Evolutionary conservation across 208 protist species (phyloP).

Genomic region (Novymonas esmeraldas): DNA sequence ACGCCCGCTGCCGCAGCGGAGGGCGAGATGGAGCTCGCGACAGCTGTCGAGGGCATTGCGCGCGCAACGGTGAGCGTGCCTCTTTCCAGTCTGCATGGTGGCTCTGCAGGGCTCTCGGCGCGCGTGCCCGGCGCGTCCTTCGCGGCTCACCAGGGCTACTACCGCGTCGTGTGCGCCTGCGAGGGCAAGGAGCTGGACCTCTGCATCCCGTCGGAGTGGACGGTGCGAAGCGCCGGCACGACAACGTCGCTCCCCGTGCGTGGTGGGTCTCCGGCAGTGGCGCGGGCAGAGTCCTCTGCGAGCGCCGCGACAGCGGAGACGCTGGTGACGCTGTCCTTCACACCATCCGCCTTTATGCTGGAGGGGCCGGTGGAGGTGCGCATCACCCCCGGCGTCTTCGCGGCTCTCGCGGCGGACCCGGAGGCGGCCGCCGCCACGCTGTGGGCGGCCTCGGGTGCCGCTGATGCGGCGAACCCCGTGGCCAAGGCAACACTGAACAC

Average conservation of each 20-base stretch:
- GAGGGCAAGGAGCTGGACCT: conserved; percentile 29
- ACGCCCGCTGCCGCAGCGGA: neutral
- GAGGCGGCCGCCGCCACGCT: conserved; percentile 18
- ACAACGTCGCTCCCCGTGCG: neutral
- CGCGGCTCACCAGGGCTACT: conserved; percentile 21
- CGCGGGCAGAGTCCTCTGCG: too few species aligned
- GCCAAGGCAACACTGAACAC: conserved; percentile 9
- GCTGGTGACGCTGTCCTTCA: conserved; percentile 14
- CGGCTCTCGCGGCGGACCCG: conserved; percentile 11
- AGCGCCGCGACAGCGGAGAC: neutral
- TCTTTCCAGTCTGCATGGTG: neutral
- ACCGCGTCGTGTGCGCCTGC: conserved; percentile 23
- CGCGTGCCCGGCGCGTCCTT: conserved; percentile 17
- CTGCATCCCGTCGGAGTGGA: conserved; percentile 22
- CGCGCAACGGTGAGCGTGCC: conserved; percentile 13
- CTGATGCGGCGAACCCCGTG: neutral
- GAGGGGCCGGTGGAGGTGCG: conserved; percentile 7
- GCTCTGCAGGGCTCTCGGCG: neutral
- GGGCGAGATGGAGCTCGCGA: neutral
- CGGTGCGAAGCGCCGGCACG: conserved; percentile 8
- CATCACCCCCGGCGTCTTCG: conserved; percentile 14
- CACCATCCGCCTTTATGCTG: conserved; percentile 10
- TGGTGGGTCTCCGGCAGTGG: neutral
- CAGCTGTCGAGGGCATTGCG: conserved; percentile 4
- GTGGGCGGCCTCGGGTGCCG: conserved; percentile 13